Conservation (phyloP, 768 basidiomycete species). For the Pleurotus cornucopiae region DNA sequence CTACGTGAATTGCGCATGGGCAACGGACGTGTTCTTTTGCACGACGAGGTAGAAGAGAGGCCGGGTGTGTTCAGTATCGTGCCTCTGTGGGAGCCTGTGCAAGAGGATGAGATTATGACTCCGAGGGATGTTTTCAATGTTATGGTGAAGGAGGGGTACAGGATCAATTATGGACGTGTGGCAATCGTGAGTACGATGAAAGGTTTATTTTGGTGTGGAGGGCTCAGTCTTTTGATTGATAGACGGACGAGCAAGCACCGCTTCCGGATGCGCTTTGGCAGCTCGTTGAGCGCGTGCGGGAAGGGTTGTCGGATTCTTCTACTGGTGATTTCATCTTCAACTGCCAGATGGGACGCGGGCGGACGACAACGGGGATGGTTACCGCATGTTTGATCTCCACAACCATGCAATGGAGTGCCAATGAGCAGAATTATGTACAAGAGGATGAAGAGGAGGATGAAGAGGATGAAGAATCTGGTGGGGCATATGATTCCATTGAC, state of each 20-base stretch:
- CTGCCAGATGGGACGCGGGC: conserved; percentile 92
- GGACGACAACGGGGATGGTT: conserved; percentile 97
- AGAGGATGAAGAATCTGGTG: conserved; percentile 24
- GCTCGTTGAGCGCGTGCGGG: conserved; percentile 69
- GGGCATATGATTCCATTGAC: conserved; percentile 67
- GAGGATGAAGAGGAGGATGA: conserved; percentile 29
- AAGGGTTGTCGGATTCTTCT: conserved; percentile 36
- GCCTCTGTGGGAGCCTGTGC: conserved; percentile 90
- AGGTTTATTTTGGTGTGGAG: conserved; percentile 7
- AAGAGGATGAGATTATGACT: conserved; percentile 80
- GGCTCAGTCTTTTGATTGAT: conserved; percentile 7
- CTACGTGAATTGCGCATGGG: conserved; percentile 71
- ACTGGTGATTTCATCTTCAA: conserved; percentile 88
- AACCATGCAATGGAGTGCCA: conserved; percentile 51
- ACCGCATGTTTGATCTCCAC: conserved; percentile 84
- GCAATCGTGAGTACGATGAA: conserved; percentile 64
- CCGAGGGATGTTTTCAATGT: conserved; percentile 77
- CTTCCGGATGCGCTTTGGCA: conserved; percentile 82
- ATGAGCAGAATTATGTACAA: conserved; percentile 31
- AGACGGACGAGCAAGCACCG: conserved; percentile 98
- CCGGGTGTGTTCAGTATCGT: conserved; percentile 89
- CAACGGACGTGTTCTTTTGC: conserved; percentile 79
- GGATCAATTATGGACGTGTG: conserved; percentile 85
- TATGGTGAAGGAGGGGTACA: conserved; percentile 75
- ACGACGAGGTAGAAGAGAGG: conserved; percentile 93